These are phyloP conservation scores for Olyra latifolia DNA, from an alignment of 176 grass and related monocot species.

Conservation along the genomic window DNA sequence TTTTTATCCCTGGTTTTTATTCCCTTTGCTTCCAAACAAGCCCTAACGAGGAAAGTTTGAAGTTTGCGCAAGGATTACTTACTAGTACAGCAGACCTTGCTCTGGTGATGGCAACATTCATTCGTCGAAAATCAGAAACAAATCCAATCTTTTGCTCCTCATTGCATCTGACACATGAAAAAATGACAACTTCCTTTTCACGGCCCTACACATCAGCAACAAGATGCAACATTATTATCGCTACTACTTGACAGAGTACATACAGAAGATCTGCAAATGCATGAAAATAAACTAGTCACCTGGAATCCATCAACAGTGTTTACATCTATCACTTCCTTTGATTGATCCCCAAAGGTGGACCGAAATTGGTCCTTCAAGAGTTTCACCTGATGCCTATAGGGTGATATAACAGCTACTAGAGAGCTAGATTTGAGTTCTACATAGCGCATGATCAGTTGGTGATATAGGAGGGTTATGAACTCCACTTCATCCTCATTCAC, in stretches of 20 bases:
- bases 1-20: too few relatives aligned
- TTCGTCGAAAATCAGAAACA: constrained; percentile 87
- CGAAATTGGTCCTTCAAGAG: constrained; percentile 66
- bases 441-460: constrained; percentile 61
- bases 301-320: constrained; percentile 98
- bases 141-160: constrained; percentile 85
- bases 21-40: too few relatives aligned
- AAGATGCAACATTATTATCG: constrained; percentile 25
- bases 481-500: constrained; percentile 84
- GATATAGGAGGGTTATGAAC: constrained; percentile 82
- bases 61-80: constrained; percentile 33
- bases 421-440: constrained; percentile 74
- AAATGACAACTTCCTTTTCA: constrained; percentile 91
- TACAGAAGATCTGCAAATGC: constrained; percentile 13
- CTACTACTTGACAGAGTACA: constrained; percentile 12
- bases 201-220: constrained; percentile 55
- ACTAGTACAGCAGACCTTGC: constrained; percentile 85
- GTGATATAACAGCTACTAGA: constrained; percentile 83
- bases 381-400: constrained; percentile 83
- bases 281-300: constrained; percentile 50
- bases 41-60: background rate
- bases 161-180: constrained; percentile 94
- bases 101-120: constrained; percentile 98
- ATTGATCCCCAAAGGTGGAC: constrained; percentile 81
- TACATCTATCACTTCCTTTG: constrained; percentile 83